Evolutionary conservation across 2,329 filamentous ascomycete genomes (phyloP).

Genomic region (Penicillium corylophilum): DNA sequence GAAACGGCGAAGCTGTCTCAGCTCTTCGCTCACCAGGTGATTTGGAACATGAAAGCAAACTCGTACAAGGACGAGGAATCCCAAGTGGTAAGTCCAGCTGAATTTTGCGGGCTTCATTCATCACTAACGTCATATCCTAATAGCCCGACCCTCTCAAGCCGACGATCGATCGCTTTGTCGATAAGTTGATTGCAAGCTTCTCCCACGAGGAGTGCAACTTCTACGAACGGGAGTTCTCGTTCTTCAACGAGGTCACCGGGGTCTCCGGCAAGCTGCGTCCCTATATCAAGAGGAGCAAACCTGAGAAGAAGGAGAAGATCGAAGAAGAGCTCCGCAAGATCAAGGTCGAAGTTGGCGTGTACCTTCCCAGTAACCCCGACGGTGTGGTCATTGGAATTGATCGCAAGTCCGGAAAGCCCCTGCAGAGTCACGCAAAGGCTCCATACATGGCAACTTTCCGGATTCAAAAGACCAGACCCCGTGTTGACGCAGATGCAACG

Average conservation of each 20-base stretch:
- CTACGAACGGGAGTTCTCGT: conserved; percentile 93
- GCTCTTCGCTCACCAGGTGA: conserved; percentile 97
- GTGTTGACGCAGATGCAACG: conserved; percentile 31
- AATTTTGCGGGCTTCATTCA: not conserved
- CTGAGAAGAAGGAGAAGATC: conserved; percentile 98
- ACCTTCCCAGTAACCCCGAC: conserved; percentile 94
- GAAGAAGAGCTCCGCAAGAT: conserved; percentile 98
- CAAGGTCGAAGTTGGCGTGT: conserved; percentile 94
- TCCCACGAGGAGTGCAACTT: conserved; percentile 75
- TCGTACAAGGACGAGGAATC: conserved; percentile 96
- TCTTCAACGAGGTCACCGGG: conserved; percentile 94
- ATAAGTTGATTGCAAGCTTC: conserved; percentile 79
- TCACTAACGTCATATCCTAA: conserved; percentile 2
- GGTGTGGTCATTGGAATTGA: conserved; percentile 97
- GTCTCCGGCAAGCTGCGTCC: conserved; percentile 96
- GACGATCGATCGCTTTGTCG: conserved; percentile 85
- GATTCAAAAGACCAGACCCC: conserved; percentile 71
- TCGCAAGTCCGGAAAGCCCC: conserved; percentile 92
- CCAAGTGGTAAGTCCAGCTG: conserved; percentile 61
- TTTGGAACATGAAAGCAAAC: conserved; percentile 99
- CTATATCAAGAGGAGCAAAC: conserved; percentile 85
- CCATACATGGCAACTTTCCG: conserved; percentile 99
- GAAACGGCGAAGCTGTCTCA: conserved; percentile 98
- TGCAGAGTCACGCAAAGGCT: conserved; percentile 97
- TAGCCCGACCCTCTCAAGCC: conserved; percentile 90